Evolutionary conservation across 371 early-diverging fungal species (phyloP).

Genomic region (Rhizomucor pusillus): DNA sequence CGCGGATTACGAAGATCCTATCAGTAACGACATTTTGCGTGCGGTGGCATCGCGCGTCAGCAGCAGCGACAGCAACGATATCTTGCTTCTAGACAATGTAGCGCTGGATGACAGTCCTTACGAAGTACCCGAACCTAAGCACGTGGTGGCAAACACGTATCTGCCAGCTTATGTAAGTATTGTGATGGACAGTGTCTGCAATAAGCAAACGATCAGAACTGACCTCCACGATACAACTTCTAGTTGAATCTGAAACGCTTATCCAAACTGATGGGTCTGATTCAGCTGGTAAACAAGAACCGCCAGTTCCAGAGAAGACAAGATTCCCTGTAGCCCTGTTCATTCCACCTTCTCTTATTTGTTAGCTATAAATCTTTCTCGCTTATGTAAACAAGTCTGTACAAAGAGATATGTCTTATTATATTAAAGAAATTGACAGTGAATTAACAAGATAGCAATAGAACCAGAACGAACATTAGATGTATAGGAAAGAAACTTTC

Average conservation of each 20-base stretch:
- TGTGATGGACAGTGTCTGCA: no score
- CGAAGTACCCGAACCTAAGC: constrained; percentile 59
- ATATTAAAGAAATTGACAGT: no score
- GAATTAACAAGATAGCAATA: no score
- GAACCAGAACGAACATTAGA: no score
- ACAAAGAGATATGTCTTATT: not conserved
- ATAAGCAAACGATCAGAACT: no score
- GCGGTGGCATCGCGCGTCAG: constrained; percentile 86
- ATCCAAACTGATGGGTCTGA: constrained; percentile 18
- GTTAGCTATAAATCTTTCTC: not conserved
- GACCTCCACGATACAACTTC: no score
- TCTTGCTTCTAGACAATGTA: constrained; percentile 82
- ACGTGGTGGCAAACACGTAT: constrained; percentile 54
- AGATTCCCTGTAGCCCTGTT: constrained; percentile 14
- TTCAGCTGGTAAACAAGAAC: constrained; percentile 12
- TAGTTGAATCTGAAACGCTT: constrained; percentile 26
- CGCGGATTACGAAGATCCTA: constrained; percentile 82
- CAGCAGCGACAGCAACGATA: constrained; percentile 81
- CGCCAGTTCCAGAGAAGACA: constrained; percentile 6
- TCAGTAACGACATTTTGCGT: constrained; percentile 87
- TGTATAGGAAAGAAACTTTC: no score
- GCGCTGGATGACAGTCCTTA: constrained; percentile 71
- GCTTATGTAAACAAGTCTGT: constrained; percentile 1
- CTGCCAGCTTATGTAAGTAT: constrained; percentile 48
- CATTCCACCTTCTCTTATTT: constrained; percentile 4